Percentiles rank a stretch among this genome's conserved stretches.
phyloP scores from a whole-genome alignment of 78 protist genomes.

The Bodo saltans region DNA sequence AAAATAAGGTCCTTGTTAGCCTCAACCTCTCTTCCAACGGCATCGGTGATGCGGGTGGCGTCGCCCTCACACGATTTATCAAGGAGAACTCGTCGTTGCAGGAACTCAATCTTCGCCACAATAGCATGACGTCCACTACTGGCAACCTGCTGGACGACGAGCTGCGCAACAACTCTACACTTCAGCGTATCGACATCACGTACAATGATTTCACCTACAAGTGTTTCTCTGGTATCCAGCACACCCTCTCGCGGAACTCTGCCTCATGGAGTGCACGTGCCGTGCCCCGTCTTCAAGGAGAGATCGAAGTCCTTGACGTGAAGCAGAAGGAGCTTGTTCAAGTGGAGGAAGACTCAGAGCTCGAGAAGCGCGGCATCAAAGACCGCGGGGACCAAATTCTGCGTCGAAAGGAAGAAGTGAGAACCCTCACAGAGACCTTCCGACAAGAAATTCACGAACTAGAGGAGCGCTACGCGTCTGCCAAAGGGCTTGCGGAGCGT shows the following conservation, averaged over 20 bases:
- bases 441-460: not conserved
- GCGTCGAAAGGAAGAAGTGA: not conserved
- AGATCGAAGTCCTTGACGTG: slow-evolving; percentile 14
- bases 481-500: not conserved
- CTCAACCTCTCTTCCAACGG: slow-evolving; percentile 9
- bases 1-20: not conserved
- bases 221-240: not conserved
- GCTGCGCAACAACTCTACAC: not conserved
- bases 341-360: not conserved
- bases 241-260: not conserved
- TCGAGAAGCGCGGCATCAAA: not conserved
- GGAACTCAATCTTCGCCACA: not conserved
- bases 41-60: slow-evolving; percentile 5
- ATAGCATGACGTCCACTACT: not conserved
- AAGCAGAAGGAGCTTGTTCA: not conserved
- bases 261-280: not conserved
- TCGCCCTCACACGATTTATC: not conserved
- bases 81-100: slow-evolving; percentile 1
- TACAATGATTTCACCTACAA: slow-evolving; percentile 22
- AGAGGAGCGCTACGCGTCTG: not conserved
- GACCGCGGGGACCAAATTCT: not conserved
- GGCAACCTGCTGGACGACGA: slow-evolving; percentile 12
- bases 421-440: not conserved
- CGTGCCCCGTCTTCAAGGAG: not conserved
- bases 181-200: slow-evolving; percentile 5